A percentile compares a stretch with the other conserved stretches of the same genome.
Evolutionary conservation across 306 rosid genomes (phyloP).

Genomic region (Parietaria judaica): DNA sequence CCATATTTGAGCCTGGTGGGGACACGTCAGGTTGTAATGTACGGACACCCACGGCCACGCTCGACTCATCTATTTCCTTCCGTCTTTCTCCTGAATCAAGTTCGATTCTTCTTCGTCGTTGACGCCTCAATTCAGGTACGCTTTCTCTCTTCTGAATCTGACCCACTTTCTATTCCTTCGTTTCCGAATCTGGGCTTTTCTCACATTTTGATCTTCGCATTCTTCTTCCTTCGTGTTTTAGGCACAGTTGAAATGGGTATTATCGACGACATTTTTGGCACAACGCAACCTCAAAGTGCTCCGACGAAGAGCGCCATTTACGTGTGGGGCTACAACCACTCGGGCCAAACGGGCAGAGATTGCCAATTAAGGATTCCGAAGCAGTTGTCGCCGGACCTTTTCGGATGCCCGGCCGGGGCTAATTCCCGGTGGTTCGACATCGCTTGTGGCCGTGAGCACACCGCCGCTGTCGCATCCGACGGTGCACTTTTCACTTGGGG

Average conservation of each 20-base stretch:
- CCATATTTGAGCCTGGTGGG: too few relatives aligned
- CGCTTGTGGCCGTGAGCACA: constrained; percentile 92
- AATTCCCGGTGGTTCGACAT: constrained; percentile 81
- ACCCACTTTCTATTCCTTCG: too few relatives aligned
- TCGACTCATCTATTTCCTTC: too few relatives aligned
- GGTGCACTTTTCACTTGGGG: constrained; percentile 94
- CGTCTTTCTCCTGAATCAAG: too few relatives aligned
- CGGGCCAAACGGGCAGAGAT: constrained; percentile 86
- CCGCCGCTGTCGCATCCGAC: constrained; percentile 83
- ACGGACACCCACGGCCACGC: too few relatives aligned
- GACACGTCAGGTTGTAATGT: too few relatives aligned
- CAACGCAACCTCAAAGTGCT: constrained; percentile 25
- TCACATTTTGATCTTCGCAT: too few relatives aligned
- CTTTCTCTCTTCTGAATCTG: too few relatives aligned
- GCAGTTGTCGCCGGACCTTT: constrained; percentile 69
- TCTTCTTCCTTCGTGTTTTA: not conserved
- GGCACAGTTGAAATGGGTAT: constrained; percentile 39
- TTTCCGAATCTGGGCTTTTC: too few relatives aligned
- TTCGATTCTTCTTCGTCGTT: too few relatives aligned
- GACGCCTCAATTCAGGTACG: too few relatives aligned
- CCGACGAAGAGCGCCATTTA: constrained; percentile 80
- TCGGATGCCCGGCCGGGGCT: constrained; percentile 64
- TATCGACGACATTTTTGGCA: constrained; percentile 47
- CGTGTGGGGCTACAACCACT: constrained; percentile 93
- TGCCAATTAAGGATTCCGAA: constrained; percentile 74